These are phyloP conservation scores for Phaffia rhodozyma DNA, from an alignment of 1,284 basidiomycete species.

Conservation along the genomic window DNA sequence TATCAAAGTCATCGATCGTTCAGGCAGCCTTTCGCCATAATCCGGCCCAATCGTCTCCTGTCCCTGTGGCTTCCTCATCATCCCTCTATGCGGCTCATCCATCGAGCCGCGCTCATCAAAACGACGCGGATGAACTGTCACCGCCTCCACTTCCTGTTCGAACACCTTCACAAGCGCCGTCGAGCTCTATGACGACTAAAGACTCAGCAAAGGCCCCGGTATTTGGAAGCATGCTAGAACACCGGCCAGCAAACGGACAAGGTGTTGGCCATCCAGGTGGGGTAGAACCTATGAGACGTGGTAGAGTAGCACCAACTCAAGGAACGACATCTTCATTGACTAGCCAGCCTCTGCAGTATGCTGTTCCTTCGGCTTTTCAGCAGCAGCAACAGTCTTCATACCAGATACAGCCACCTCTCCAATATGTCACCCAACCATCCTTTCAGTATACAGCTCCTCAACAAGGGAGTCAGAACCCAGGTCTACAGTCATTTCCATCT, in stretches of 20 bases:
- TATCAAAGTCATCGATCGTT: no score
- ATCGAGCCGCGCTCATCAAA: background rate
- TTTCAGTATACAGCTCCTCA: background rate
- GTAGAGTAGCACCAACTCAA: background rate
- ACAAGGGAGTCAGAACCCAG: background rate
- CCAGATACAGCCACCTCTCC: background rate
- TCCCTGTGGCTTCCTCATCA: background rate
- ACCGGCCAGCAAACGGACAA: constrained; percentile 1
- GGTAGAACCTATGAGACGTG: constrained; percentile 14
- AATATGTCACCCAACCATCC: background rate
- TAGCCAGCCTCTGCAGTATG: background rate
- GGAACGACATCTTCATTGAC: background rate
- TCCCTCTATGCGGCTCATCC: background rate
- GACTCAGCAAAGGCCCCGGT: constrained; percentile 5
- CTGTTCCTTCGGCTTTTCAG: background rate
- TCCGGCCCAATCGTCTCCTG: background rate
- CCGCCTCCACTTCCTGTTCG: background rate
- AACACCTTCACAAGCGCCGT: constrained; percentile 3
- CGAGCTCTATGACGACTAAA: background rate
- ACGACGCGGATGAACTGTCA: background rate
- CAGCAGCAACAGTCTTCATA: background rate
- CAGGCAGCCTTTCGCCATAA: background rate
- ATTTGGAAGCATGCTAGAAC: constrained; percentile 7
- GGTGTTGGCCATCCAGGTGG: background rate
- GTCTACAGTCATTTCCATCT: background rate